phyloP scores from a whole-genome alignment of 805 yeast genomes.

The Saccharomycopsis selenospora region DNA sequence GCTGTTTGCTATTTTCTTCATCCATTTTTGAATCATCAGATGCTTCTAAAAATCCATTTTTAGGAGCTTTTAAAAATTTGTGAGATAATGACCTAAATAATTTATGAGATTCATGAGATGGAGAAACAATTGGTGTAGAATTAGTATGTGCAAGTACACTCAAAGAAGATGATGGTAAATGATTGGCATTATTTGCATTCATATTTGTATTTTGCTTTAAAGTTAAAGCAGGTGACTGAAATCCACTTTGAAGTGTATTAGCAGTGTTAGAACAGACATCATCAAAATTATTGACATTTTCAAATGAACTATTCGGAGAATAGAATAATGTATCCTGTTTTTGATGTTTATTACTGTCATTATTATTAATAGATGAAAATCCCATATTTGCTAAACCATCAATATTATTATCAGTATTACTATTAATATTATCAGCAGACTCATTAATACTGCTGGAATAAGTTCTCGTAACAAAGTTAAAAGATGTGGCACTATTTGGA shows the following conservation, averaged over 20 bases:
- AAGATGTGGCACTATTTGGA: background rate
- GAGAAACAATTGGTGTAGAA: background rate
- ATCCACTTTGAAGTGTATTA: background rate
- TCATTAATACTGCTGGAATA: background rate
- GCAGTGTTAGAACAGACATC: too few species aligned
- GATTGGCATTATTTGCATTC: background rate
- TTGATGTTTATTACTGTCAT: background rate
- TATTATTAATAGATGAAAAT: background rate
- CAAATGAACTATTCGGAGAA: slow-evolving; percentile 1
- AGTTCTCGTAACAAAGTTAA: background rate
- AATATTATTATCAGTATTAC: background rate
- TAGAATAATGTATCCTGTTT: background rate
- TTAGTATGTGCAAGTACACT: background rate
- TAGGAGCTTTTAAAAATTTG: background rate
- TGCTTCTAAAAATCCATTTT: background rate
- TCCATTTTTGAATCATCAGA: too few species aligned
- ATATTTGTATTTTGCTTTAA: too few species aligned
- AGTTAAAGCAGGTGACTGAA: background rate
- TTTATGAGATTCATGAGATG: background rate
- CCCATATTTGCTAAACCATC: slow-evolving; percentile 1
- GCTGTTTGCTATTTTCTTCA: too few species aligned
- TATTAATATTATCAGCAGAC: background rate
- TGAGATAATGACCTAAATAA: background rate
- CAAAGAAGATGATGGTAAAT: background rate
- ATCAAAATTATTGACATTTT: background rate